phyloP scores from a whole-genome alignment of 139 green algal species.

The Picochlorum sp. region DNA sequence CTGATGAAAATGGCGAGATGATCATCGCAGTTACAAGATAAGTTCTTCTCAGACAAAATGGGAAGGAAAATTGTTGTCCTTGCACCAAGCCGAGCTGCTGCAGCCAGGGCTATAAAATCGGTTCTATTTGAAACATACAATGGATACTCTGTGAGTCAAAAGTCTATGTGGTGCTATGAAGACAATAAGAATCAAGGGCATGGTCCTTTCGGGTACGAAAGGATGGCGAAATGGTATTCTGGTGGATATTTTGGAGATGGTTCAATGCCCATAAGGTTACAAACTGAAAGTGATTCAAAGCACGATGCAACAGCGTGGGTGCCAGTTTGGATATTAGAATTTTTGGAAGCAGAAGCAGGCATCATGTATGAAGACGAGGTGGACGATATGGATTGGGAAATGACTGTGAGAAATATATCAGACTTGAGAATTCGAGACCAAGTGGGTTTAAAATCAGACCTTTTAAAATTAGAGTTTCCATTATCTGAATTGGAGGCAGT shows the following conservation, averaged over 20 bases:
- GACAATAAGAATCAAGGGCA: background rate
- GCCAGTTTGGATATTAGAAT: conserved; percentile 17
- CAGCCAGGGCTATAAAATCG: conserved; percentile 1
- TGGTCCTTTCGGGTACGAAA: background rate
- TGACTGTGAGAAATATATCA: background rate
- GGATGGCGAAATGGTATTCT: conserved; percentile 7
- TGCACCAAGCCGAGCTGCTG: conserved; percentile 1
- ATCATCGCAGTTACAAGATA: conserved; percentile 10
- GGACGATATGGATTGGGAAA: background rate
- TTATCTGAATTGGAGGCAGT: background rate
- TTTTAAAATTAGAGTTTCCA: too few relatives aligned
- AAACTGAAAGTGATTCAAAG: background rate
- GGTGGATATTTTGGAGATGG: background rate
- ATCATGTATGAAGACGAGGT: background rate
- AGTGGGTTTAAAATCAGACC: background rate
- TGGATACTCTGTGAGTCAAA: background rate
- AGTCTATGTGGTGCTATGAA: background rate
- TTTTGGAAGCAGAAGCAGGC: too few relatives aligned
- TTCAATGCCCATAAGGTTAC: background rate
- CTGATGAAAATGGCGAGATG: too few relatives aligned
- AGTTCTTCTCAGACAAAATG: background rate
- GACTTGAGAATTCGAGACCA: background rate
- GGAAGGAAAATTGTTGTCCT: conserved; percentile 14
- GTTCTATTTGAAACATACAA: conserved; percentile 8
- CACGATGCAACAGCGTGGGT: too few relatives aligned